Percentiles rank a stretch among this genome's conserved stretches.
phyloP scores from a whole-genome alignment of 306 rosid genomes.

The Casuarina equisetifolia region DNA sequence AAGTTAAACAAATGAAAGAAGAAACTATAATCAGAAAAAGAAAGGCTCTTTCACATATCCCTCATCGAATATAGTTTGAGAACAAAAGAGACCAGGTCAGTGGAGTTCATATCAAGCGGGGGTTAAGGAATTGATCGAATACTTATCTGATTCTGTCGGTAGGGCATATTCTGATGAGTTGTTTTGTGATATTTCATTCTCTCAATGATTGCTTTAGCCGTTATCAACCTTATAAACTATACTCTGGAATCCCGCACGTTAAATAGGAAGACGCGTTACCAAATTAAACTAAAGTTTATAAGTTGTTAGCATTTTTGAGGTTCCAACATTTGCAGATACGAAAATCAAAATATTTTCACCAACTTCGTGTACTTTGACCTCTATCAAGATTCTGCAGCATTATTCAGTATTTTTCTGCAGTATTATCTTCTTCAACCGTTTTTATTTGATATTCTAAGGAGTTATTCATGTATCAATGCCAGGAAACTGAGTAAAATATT shows the following conservation, averaged over 20 bases:
- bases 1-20: neutral
- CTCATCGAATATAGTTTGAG: neutral
- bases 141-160: neutral
- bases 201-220: neutral
- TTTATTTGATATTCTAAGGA: no score
- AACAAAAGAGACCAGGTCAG: neutral
- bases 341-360: no score
- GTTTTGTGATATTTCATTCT: neutral
- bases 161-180: neutral
- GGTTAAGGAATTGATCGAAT: neutral
- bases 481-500: no score
- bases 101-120: neutral
- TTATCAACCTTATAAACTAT: neutral
- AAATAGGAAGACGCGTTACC: neutral
- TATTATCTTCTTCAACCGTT: no score
- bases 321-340: no score
- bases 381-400: neutral
- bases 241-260: neutral
- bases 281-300: neutral
- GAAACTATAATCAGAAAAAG: neutral
- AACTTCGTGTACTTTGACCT: neutral
- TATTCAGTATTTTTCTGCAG: no score
- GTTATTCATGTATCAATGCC: no score
- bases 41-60: neutral
- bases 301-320: neutral